Conservation (phyloP, 2,329 filamentous ascomycete genomes). For the Colletotrichum truncatum region DNA sequence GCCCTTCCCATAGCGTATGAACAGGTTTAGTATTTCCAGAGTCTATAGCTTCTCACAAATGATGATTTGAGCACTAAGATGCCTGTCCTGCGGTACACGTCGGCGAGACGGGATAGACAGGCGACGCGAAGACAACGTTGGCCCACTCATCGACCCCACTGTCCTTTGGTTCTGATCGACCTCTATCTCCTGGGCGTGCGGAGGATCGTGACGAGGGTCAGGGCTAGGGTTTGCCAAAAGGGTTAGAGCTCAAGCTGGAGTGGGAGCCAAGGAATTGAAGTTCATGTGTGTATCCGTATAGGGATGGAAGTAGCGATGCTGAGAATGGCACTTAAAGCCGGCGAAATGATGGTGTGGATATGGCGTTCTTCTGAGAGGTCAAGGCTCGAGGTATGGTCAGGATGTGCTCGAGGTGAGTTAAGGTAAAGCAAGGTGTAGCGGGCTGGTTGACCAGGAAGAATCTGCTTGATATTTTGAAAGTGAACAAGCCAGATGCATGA, state of each 20-base stretch:
- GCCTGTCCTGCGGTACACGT: neutral
- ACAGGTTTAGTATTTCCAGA: neutral
- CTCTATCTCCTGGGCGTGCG: slow-evolving; percentile 15
- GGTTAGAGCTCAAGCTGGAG: neutral
- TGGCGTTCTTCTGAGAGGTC: neutral
- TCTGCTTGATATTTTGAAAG: neutral
- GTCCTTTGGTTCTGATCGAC: slow-evolving; percentile 18
- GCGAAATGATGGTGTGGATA: neutral
- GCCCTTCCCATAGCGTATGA: neutral
- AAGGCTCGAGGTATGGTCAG: neutral
- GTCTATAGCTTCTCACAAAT: slow-evolving; percentile 1
- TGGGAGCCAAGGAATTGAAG: slow-evolving; percentile 31
- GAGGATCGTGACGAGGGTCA: slow-evolving; percentile 22
- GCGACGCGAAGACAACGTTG: slow-evolving; percentile 15
- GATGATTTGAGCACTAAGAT: neutral
- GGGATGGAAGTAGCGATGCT: neutral
- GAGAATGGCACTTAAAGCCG: neutral
- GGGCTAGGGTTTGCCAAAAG: slow-evolving; percentile 24
- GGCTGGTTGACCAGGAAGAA: neutral
- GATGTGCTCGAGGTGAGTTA: slow-evolving; percentile 8
- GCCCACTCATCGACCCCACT: slow-evolving; percentile 14
- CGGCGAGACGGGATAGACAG: slow-evolving; percentile 10
- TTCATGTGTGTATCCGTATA: slow-evolving; percentile 36
- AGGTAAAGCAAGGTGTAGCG: slow-evolving; percentile 9
- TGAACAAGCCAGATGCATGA: neutral